Percentiles rank a stretch among this genome's conserved stretches.
Evolutionary conservation across 495 filamentous ascomycete genomes (phyloP).

Genomic region (Lophiotrema nucula): DNA sequence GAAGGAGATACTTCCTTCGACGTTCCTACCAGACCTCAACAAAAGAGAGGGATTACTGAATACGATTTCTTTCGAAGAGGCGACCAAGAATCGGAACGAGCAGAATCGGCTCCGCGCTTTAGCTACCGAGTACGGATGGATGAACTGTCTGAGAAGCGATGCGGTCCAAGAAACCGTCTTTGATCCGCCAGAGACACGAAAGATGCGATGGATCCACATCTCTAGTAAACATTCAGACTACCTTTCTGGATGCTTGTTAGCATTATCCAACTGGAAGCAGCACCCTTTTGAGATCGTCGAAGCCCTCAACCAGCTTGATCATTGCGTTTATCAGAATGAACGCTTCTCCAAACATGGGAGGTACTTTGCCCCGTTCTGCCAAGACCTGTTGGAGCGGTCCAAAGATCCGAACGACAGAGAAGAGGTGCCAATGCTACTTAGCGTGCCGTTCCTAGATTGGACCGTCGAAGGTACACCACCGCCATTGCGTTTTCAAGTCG

Average conservation of each 20-base stretch:
- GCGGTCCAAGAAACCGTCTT: conserved; percentile 28
- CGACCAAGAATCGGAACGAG: conserved; percentile 36
- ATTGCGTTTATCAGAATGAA: conserved; percentile 39
- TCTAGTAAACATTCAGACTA: conserved; percentile 44
- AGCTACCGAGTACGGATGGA: conserved; percentile 42
- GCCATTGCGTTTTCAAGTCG: conserved; percentile 42
- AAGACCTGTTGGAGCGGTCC: conserved; percentile 22
- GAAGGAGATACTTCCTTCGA: conserved; percentile 35
- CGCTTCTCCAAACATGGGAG: conserved; percentile 45
- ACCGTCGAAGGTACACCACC: conserved; percentile 36
- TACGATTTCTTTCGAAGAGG: conserved; percentile 16
- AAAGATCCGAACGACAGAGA: not conserved
- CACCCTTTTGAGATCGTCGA: conserved; percentile 4
- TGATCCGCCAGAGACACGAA: conserved; percentile 30
- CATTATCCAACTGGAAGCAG: conserved; percentile 31
- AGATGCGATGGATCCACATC: conserved; percentile 45
- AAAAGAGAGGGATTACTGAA: conserved; percentile 23
- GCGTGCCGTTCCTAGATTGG: conserved; percentile 45
- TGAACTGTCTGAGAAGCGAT: conserved; percentile 37
- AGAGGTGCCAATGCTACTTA: conserved; percentile 36
- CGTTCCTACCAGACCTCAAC: conserved; percentile 34
- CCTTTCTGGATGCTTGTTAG: conserved; percentile 37
- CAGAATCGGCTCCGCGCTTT: conserved; percentile 34
- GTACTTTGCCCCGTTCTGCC: conserved; percentile 43
- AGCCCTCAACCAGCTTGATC: conserved; percentile 34